A percentile compares a stretch with the other conserved stretches of the same genome.
These are phyloP conservation scores for Rosellinia necatrix DNA, from an alignment of 2,329 filamentous ascomycete species.

Conservation along the genomic window DNA sequence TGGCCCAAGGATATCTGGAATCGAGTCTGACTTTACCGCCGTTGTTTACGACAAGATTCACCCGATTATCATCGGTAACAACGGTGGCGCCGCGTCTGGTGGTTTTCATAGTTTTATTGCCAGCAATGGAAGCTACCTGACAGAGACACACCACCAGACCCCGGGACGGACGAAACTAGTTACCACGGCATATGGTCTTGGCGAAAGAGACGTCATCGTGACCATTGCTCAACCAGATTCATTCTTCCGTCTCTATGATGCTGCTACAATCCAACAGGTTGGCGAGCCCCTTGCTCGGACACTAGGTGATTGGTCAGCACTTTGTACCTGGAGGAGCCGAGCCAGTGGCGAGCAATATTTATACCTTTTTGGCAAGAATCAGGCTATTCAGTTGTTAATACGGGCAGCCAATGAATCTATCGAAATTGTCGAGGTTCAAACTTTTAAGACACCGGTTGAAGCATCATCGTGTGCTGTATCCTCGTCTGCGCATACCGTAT, in stretches of 20 bases:
- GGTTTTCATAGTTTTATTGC: slow-evolving; percentile 48
- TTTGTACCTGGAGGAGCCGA: slow-evolving; percentile 51
- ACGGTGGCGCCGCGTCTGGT: slow-evolving; percentile 49
- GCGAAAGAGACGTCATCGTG: slow-evolving; percentile 44
- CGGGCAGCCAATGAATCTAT: slow-evolving; percentile 35
- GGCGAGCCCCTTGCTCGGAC: slow-evolving; percentile 41
- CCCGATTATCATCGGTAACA: slow-evolving; percentile 51
- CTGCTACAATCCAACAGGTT: slow-evolving; percentile 39
- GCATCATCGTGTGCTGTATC: slow-evolving; percentile 50
- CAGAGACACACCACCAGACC: slow-evolving; percentile 39
- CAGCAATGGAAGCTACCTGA: slow-evolving; percentile 38
- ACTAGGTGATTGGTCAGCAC: slow-evolving; percentile 53
- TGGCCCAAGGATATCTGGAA: slow-evolving; percentile 38
- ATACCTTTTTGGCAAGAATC: slow-evolving; percentile 51
- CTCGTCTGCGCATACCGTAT: slow-evolving; percentile 43
- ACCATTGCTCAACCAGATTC: slow-evolving; percentile 51
- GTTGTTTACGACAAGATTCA: slow-evolving; percentile 44
- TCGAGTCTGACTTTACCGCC: slow-evolving; percentile 49
- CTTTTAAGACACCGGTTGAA: slow-evolving; percentile 48
- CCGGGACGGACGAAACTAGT: slow-evolving; percentile 53
- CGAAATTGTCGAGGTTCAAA: slow-evolving; percentile 51
- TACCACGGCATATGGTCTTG: slow-evolving; percentile 45
- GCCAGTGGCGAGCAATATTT: slow-evolving; percentile 48
- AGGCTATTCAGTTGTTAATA: slow-evolving; percentile 46
- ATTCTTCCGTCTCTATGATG: slow-evolving; percentile 46